Conservation (phyloP, 805 yeast genomes). For the Lipomyces yamadae region DNA sequence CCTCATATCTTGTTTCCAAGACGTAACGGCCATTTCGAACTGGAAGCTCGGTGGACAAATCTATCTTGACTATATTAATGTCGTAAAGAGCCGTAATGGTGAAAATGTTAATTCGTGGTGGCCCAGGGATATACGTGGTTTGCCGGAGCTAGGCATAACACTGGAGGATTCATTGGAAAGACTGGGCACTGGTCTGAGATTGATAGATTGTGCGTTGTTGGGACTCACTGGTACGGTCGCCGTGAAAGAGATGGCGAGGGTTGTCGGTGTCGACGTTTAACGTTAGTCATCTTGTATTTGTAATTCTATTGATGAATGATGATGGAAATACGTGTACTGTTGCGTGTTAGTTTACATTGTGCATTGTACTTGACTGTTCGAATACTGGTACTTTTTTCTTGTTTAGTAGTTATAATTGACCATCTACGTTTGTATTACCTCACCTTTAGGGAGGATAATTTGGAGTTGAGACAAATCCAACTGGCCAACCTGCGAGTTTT, state of each 20-base stretch:
- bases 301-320: too few relatives aligned
- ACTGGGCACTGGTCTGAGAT: constrained; percentile 14
- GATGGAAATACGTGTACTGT: too few relatives aligned
- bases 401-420: too few relatives aligned
- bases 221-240: constrained; percentile 31
- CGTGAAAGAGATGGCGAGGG: constrained; percentile 31
- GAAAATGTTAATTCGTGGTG: constrained; percentile 22
- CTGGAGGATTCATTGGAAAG: constrained; percentile 22
- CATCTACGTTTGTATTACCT: too few relatives aligned
- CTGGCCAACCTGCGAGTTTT: too few relatives aligned
- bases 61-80: constrained; percentile 45
- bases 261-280: constrained; percentile 33
- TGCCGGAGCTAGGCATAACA: constrained; percentile 22
- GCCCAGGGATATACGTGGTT: constrained; percentile 28
- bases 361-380: too few relatives aligned
- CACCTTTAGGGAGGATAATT: too few relatives aligned
- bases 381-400: too few relatives aligned
- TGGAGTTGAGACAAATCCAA: too few relatives aligned
- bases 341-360: too few relatives aligned
- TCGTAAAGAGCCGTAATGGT: constrained; percentile 16
- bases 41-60: constrained; percentile 48
- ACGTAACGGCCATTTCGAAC: constrained; percentile 35
- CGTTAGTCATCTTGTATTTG: too few relatives aligned
- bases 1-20: constrained; percentile 38
- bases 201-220: constrained; percentile 17